Base-by-base conservation (phyloP, 345 rosid species). In the Brassica juncea region DNA sequence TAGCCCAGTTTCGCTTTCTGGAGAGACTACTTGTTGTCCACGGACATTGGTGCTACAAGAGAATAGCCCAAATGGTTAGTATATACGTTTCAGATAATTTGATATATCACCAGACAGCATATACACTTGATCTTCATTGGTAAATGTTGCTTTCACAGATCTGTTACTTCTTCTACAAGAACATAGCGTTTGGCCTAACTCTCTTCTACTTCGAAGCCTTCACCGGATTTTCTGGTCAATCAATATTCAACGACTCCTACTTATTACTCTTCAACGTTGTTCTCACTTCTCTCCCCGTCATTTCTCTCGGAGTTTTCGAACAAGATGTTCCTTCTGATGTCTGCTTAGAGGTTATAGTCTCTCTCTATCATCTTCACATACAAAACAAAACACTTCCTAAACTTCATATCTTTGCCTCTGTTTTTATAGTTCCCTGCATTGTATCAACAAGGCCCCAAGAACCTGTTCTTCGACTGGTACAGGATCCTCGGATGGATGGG, bases 11-110 rank as follows among this genome's bases (percentile, higher is more conserved):
- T 58, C 86, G 86, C 19, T 91, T 89, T 75, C 54, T 91, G 70
- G 94, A 92, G 75, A 85, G 94, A 62, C 81, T 93, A 66, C 87
- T 91, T 49, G 77, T 93, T 55, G 94, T 91, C 68, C 98, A 93
- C 62, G 94, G 98, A 11, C 93, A 91, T 68, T 89, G 93, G 98
- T 88, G 98, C 74, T 91, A 91, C 78, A 84, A 86, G 81, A 86
- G 96, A 82, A 87, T 93, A 72, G 83, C 96, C 37, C 86, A 88
- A 81, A 93, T 93, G 98, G 97, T 44, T 90, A 82, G 67, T 6
- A 44, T 44, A 44, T 44, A 5, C 15, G 14, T 44, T 44, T 44
- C 52, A 44, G 31, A 44, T 44, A 44, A 3, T 44, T 44, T 44
- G 52, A 42, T 44, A 12, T 61, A 75, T 54, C 66, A n/a, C 32